These are phyloP conservation scores for Fusarium sp. DNA, from an alignment of 2,329 filamentous ascomycete species.

Conservation along the genomic window DNA sequence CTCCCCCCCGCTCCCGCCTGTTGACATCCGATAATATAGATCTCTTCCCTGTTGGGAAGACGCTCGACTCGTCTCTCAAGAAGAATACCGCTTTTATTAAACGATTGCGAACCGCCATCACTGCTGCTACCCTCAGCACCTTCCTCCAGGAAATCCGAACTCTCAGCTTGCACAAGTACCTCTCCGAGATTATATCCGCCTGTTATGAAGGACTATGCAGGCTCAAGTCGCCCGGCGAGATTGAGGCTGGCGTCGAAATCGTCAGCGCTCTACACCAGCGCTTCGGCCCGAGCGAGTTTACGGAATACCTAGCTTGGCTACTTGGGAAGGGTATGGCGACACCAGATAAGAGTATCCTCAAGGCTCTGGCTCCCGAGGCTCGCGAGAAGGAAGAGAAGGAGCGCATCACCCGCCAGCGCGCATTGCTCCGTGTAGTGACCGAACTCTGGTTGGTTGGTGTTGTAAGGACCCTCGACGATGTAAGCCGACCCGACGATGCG, in stretches of 20 bases:
- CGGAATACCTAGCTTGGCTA: slow-evolving; percentile 90
- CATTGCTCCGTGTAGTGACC: slow-evolving; percentile 89
- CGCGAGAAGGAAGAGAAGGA: slow-evolving; percentile 98
- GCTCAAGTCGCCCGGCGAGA: slow-evolving; percentile 91
- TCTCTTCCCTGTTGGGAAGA: slow-evolving; percentile 80
- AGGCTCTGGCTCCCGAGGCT: slow-evolving; percentile 81
- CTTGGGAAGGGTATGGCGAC: slow-evolving; percentile 91
- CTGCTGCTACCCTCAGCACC: slow-evolving; percentile 79
- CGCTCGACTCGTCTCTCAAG: slow-evolving; percentile 94
- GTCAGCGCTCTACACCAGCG: slow-evolving; percentile 95
- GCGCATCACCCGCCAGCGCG: slow-evolving; percentile 84
- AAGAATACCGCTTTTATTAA: slow-evolving; percentile 99
- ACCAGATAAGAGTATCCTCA: slow-evolving; percentile 86
- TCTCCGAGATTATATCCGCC: slow-evolving; percentile 95
- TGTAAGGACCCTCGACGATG: slow-evolving; percentile 81
- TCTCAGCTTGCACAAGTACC: slow-evolving; percentile 93
- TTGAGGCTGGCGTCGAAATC: slow-evolving; percentile 91
- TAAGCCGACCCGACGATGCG: slow-evolving; percentile 71
- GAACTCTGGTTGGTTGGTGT: slow-evolving; percentile 96
- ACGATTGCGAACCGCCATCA: slow-evolving; percentile 90
- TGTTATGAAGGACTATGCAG: slow-evolving; percentile 95
- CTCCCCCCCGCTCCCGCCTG: slow-evolving; percentile 20
- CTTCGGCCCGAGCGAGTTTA: slow-evolving; percentile 91
- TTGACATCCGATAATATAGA: slow-evolving; percentile 61
- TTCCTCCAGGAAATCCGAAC: slow-evolving; percentile 92